These are phyloP conservation scores for Xylaria sp. DNA, from an alignment of 2,329 filamentous ascomycete genomes.

Conservation along the genomic window DNA sequence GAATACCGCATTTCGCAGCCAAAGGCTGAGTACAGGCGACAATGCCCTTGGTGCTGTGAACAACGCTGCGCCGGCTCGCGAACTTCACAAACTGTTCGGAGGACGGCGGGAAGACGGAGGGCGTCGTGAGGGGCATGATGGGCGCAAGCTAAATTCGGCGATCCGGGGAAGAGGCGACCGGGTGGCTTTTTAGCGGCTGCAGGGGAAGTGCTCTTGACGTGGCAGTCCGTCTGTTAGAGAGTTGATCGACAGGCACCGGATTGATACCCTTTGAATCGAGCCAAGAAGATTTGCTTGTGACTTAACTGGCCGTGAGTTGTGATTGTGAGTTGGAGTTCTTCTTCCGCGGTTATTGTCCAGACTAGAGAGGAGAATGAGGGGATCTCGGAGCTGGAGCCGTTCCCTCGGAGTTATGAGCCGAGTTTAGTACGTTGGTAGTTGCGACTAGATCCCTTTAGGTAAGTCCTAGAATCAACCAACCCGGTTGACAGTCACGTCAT, in stretches of 20 bases:
- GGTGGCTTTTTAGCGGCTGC: not conserved
- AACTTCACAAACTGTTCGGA: constrained; percentile 56
- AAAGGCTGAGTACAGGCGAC: constrained; percentile 86
- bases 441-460: too few relatives aligned
- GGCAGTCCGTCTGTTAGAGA: too few relatives aligned
- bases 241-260: not conserved
- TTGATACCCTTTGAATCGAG: not conserved
- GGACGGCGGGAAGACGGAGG: constrained; percentile 43
- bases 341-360: too few relatives aligned
- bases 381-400: too few relatives aligned
- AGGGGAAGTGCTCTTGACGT: too few relatives aligned
- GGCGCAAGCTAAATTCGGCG: not conserved
- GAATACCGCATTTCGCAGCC: constrained; percentile 80
- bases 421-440: too few relatives aligned
- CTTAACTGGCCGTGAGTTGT: too few relatives aligned
- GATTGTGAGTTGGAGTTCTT: too few relatives aligned
- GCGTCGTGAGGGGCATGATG: constrained; percentile 44
- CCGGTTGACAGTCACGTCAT: too few relatives aligned
- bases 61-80: constrained; percentile 78
- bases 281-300: not conserved
- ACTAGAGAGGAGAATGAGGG: too few relatives aligned
- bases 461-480: too few relatives aligned
- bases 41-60: constrained; percentile 89
- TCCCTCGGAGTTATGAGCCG: too few relatives aligned
- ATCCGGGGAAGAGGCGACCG: not conserved